Conservation (phyloP, 169 alveolate species). For the Miamiensis avidus region DNA sequence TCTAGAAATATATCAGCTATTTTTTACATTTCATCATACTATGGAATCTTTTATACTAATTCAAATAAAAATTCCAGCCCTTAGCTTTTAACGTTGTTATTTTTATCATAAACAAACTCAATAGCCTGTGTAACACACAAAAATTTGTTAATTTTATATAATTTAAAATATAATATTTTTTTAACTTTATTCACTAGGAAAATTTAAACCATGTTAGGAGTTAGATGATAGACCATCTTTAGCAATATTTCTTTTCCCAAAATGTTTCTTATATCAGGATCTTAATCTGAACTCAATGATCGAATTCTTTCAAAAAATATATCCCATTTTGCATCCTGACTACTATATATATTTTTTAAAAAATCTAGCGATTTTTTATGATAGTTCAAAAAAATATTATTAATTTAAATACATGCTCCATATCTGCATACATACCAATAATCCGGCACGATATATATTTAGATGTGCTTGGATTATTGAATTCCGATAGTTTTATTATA, state of each 20-base stretch:
- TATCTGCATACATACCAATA: constrained; percentile 26
- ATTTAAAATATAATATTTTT: background rate
- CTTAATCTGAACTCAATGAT: constrained; percentile 30
- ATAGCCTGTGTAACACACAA: background rate
- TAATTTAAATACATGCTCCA: background rate
- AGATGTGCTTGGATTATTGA: background rate
- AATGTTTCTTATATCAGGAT: constrained; percentile 33
- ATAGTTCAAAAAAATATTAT: background rate
- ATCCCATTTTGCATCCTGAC: constrained; percentile 33
- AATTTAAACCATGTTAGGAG: constrained; percentile 1
- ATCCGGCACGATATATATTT: background rate
- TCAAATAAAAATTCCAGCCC: constrained; percentile 15
- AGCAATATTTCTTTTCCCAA: constrained; percentile 16
- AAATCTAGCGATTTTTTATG: background rate
- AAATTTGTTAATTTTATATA: background rate
- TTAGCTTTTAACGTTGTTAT: constrained; percentile 10
- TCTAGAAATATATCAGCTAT: constrained; percentile 9
- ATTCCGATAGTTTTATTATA: constrained; percentile 4
- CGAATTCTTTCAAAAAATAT: constrained; percentile 32
- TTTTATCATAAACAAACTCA: constrained; percentile 10
- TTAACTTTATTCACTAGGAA: background rate
- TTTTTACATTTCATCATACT: constrained; percentile 8
- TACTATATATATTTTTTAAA: background rate
- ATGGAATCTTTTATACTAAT: background rate
- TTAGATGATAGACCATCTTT: constrained; percentile 11